Percentiles rank a stretch among this genome's conserved stretches.
These are phyloP conservation scores for Suillus variegatus DNA, from an alignment of 768 basidiomycete species.

Conservation along the genomic window DNA sequence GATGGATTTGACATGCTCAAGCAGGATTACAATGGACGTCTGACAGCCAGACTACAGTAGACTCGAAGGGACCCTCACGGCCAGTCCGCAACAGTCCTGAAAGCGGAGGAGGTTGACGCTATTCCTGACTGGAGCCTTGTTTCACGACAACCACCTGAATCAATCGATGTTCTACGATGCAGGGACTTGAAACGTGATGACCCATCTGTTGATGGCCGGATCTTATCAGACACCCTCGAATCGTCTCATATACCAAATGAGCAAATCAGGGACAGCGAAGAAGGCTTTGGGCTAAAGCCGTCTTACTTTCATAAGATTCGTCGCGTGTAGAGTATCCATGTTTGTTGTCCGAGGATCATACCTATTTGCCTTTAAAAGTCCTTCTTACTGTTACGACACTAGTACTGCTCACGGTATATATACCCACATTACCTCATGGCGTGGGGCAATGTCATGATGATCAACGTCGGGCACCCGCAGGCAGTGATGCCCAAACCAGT, in stretches of 20 bases:
- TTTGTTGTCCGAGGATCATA: neutral
- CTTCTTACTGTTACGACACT: neutral
- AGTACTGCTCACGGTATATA: neutral
- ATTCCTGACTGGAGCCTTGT: neutral
- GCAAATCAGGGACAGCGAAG: neutral
- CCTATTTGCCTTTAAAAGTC: neutral
- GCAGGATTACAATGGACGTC: neutral
- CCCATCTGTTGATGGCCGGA: neutral
- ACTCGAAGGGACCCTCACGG: neutral
- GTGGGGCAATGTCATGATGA: neutral
- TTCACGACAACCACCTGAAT: neutral
- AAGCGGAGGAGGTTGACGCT: neutral
- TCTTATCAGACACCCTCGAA: neutral
- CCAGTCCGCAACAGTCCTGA: neutral
- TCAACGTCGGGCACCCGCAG: neutral
- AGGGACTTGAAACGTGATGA: neutral
- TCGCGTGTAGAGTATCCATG: neutral
- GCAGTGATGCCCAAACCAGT: neutral
- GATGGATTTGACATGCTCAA: constrained; percentile 5
- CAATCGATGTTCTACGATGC: too few relatives aligned
- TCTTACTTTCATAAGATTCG: neutral
- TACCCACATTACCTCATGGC: neutral
- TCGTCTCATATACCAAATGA: neutral
- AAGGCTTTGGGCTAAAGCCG: neutral
- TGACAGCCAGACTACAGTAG: neutral